phyloP scores from a whole-genome alignment of 257 asterid genomes.

The Thymus mandschuricus region DNA sequence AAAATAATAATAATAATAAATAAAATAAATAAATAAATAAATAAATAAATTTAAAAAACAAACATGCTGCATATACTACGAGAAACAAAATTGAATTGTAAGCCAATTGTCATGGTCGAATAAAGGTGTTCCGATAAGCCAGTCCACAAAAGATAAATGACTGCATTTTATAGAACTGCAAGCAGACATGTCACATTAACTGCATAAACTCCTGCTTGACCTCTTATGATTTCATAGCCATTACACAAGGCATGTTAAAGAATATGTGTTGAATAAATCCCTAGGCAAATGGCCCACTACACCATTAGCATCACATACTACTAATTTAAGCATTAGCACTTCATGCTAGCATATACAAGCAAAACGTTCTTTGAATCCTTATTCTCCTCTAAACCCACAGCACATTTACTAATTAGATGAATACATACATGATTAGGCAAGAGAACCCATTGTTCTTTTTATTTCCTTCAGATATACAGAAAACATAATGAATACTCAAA shows the following conservation, averaged over 20 bases:
- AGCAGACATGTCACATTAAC: constrained; percentile 8
- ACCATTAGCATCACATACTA: constrained; percentile 1
- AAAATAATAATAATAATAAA: background rate
- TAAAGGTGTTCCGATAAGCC: background rate
- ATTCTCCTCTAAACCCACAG: background rate
- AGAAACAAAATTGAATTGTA: constrained; percentile 4
- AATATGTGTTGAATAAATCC: background rate
- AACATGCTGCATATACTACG: background rate
- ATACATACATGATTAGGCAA: constrained; percentile 7
- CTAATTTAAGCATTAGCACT: background rate
- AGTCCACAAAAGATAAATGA: background rate
- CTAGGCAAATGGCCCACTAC: background rate
- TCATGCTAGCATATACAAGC: background rate
- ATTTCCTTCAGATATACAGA: constrained; percentile 15
- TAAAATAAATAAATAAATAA: no score
- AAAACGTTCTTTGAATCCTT: constrained; percentile 11
- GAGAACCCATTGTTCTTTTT: background rate
- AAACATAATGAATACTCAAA: constrained; percentile 14
- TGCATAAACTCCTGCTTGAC: background rate
- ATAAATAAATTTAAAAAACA: background rate
- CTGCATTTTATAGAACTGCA: constrained; percentile 5
- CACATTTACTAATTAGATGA: background rate
- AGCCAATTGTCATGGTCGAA: constrained; percentile 7
- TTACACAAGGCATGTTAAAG: background rate
- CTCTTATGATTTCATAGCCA: constrained; percentile 9